Percentiles rank a stretch among this genome's conserved stretches.
Evolutionary conservation across 108 stramenopile species (phyloP).

Genomic region (Pseudonitzschia multistriata): DNA sequence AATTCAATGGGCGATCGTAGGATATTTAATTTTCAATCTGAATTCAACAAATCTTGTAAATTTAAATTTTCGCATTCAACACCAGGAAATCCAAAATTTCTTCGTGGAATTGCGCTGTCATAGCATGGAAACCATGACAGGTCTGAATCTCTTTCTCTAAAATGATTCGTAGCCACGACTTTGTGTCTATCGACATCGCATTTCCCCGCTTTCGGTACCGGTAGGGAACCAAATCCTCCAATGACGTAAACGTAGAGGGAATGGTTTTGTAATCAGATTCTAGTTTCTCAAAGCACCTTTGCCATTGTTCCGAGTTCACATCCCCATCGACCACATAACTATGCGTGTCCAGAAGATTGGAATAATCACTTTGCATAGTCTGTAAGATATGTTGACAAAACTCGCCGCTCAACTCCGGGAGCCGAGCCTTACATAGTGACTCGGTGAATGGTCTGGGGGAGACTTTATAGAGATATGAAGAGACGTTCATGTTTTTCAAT

Average conservation of each 20-base stretch:
- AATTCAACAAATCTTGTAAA: neutral
- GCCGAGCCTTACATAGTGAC: slow-evolving; percentile 17
- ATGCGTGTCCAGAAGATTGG: slow-evolving; percentile 14
- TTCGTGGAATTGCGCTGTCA: slow-evolving; percentile 35
- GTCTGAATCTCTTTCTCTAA: slow-evolving; percentile 33
- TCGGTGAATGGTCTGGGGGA: slow-evolving; percentile 30
- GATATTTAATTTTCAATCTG: no score
- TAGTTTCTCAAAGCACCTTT: slow-evolving; percentile 8
- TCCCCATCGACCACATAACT: slow-evolving; percentile 7
- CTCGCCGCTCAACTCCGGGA: slow-evolving; percentile 21
- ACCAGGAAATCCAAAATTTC: slow-evolving; percentile 33
- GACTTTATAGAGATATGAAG: slow-evolving; percentile 16
- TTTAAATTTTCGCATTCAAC: neutral
- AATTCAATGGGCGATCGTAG: no score
- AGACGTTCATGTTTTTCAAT: slow-evolving; percentile 1
- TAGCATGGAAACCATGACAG: slow-evolving; percentile 31
- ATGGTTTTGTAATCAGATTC: slow-evolving; percentile 12
- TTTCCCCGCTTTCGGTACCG: neutral
- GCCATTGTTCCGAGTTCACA: slow-evolving; percentile 14
- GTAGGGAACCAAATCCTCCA: neutral
- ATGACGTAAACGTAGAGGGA: neutral
- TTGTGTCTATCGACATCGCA: neutral
- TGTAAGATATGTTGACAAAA: slow-evolving; percentile 18
- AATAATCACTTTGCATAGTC: neutral
- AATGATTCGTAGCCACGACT: slow-evolving; percentile 26